These are phyloP conservation scores for Schizochytrium sp. DNA, from an alignment of 108 stramenopile genomes.

Conservation along the genomic window DNA sequence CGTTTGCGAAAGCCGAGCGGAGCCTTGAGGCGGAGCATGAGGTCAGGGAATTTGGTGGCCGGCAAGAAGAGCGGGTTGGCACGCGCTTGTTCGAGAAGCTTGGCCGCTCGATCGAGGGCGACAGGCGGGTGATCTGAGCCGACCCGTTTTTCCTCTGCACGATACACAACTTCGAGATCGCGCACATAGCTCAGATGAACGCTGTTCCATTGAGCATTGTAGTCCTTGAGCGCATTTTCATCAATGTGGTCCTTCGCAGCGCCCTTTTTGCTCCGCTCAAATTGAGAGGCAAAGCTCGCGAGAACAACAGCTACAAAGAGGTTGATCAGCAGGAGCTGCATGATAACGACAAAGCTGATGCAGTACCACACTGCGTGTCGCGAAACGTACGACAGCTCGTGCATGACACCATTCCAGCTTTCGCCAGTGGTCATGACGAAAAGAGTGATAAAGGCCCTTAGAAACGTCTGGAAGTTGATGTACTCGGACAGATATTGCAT, in stretches of 20 bases:
- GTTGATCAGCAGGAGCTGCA: slow-evolving; percentile 22
- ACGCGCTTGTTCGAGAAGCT: background rate
- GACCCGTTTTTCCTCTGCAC: background rate
- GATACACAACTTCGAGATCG: background rate
- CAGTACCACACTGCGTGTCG: background rate
- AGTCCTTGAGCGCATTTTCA: slow-evolving; percentile 2
- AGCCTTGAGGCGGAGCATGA: background rate
- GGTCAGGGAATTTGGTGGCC: background rate
- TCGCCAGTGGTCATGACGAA: slow-evolving; percentile 34
- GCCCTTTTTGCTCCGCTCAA: background rate
- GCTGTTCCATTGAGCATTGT: background rate
- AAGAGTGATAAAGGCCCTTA: slow-evolving; percentile 17
- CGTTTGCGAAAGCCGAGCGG: slow-evolving; percentile 18
- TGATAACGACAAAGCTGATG: background rate
- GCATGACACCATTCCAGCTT: slow-evolving; percentile 39
- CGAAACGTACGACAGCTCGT: background rate
- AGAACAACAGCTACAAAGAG: slow-evolving; percentile 25
- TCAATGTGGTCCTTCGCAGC: background rate
- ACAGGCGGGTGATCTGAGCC: background rate
- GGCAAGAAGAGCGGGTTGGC: background rate
- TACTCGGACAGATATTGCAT: background rate
- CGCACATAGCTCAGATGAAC: background rate
- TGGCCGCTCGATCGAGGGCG: background rate
- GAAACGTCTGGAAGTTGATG: slow-evolving; percentile 28
- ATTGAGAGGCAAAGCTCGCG: slow-evolving; percentile 7